Evolutionary conservation across 2,329 filamentous ascomycete species (phyloP).

Genomic region (Shiraia sp.): DNA sequence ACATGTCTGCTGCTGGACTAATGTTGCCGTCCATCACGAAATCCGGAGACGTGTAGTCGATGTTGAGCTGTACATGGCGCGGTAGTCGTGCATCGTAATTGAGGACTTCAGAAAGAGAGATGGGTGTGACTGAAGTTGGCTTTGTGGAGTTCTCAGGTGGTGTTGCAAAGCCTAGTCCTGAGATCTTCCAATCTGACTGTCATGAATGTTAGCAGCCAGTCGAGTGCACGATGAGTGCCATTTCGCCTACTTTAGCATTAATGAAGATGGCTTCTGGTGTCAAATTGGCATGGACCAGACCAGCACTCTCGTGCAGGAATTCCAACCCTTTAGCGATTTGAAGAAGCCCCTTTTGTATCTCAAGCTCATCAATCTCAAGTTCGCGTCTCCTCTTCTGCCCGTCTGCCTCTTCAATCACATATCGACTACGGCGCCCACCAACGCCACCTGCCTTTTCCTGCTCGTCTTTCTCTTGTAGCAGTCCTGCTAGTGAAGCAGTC

Average conservation of each 20-base stretch:
- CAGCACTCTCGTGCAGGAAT: conserved; percentile 93
- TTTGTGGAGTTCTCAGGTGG: conserved; percentile 76
- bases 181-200: conserved; percentile 96
- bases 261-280: conserved; percentile 92
- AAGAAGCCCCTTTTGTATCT: conserved; percentile 93
- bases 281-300: conserved; percentile 89
- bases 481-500: conserved; percentile 79
- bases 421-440: conserved; percentile 74
- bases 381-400: conserved; percentile 73
- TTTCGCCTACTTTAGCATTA: conserved; percentile 76
- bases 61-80: conserved; percentile 78
- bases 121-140: conserved; percentile 74
- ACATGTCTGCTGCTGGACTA: conserved; percentile 84
- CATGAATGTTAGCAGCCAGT: conserved; percentile 30
- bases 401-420: conserved; percentile 77
- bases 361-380: conserved; percentile 91
- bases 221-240: conserved; percentile 8
- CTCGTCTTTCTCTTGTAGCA: conserved; percentile 87
- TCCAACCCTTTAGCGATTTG: conserved; percentile 94
- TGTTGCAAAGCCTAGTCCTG: conserved; percentile 87
- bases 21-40: conserved; percentile 91
- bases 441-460: conserved; percentile 73
- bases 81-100: conserved; percentile 86
- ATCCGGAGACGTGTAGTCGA: conserved; percentile 94
- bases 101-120: conserved; percentile 80